phyloP scores from a whole-genome alignment of 768 basidiomycete genomes.

The Tremella yokohamensis region DNA sequence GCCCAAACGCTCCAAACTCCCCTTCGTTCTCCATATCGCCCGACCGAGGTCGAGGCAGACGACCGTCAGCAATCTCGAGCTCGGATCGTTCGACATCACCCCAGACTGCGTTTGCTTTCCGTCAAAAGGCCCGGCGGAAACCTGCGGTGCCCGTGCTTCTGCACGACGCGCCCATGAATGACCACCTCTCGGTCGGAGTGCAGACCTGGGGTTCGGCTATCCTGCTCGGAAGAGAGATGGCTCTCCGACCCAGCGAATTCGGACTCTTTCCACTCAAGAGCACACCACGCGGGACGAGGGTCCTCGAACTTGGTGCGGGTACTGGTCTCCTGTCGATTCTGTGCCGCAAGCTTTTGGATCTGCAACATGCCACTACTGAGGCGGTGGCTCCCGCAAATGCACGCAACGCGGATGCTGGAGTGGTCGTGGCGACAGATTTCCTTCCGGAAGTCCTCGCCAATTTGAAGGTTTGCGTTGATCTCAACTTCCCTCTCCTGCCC shows the following conservation, averaged over 20 bases:
- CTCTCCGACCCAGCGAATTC: constrained; percentile 32
- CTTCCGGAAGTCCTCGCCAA: constrained; percentile 44
- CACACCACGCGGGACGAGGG: constrained; percentile 15
- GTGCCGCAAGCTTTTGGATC: constrained; percentile 42
- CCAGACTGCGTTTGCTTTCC: constrained; percentile 1
- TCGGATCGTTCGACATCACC: constrained; percentile 10
- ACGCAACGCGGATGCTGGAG: constrained; percentile 8
- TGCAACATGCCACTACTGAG: neutral
- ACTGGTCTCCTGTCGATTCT: constrained; percentile 49
- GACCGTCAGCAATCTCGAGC: constrained; percentile 1
- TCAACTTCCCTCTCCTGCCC: constrained; percentile 37
- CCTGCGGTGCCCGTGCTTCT: constrained; percentile 36
- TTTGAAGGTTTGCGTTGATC: constrained; percentile 45
- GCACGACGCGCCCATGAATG: constrained; percentile 49
- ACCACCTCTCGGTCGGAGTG: constrained; percentile 50
- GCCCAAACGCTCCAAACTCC: constrained; percentile 1
- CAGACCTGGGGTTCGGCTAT: constrained; percentile 51
- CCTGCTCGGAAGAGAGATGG: constrained; percentile 44
- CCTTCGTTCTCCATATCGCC: neutral
- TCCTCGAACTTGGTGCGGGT: constrained; percentile 50
- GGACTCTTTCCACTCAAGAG: constrained; percentile 19
- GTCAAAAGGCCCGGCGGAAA: neutral
- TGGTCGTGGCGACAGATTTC: constrained; percentile 49
- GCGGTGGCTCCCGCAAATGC: neutral
- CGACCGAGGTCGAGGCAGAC: neutral